phyloP scores from a whole-genome alignment of 1,284 basidiomycete genomes.

The Apiotrichum veenhuisii region DNA sequence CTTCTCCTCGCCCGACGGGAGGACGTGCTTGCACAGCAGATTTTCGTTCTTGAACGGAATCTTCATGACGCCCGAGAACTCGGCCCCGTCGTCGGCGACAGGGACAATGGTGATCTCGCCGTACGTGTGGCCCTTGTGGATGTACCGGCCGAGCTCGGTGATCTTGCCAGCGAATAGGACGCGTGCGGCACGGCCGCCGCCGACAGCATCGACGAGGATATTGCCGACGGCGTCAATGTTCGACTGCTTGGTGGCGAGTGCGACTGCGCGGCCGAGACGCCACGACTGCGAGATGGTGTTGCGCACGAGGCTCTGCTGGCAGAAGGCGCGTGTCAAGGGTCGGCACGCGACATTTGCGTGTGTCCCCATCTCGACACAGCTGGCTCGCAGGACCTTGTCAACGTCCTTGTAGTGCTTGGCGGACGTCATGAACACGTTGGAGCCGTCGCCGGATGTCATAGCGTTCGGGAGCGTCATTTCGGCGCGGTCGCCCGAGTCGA shows the following conservation, averaged over 20 bases:
- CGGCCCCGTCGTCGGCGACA: slow-evolving; percentile 54
- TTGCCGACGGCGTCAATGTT: slow-evolving; percentile 29
- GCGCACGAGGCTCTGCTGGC: slow-evolving; percentile 36
- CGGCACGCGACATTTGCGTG: slow-evolving; percentile 24
- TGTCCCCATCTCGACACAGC: slow-evolving; percentile 39
- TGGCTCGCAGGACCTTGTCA: slow-evolving; percentile 25
- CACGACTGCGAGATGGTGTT: slow-evolving; percentile 57
- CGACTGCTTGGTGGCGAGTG: slow-evolving; percentile 51
- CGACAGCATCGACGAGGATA: slow-evolving; percentile 54
- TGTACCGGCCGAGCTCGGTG: slow-evolving; percentile 53
- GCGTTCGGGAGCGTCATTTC: slow-evolving; percentile 24
- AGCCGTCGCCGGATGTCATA: slow-evolving; percentile 32
- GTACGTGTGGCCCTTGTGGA: slow-evolving; percentile 56
- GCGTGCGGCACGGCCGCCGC: slow-evolving; percentile 55
- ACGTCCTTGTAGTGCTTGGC: slow-evolving; percentile 27
- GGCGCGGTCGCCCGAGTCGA: slow-evolving; percentile 21
- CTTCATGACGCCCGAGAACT: slow-evolving; percentile 22
- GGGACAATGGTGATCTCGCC: slow-evolving; percentile 55
- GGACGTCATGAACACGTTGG: slow-evolving; percentile 24
- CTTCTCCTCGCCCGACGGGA: slow-evolving; percentile 23
- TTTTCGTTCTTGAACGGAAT: slow-evolving; percentile 62
- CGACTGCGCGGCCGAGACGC: slow-evolving; percentile 56
- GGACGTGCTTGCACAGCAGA: slow-evolving; percentile 53
- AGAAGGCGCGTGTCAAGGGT: slow-evolving; percentile 19
- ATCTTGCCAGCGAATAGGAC: slow-evolving; percentile 59